Conservation (phyloP, 176 grass and related monocot genomes). For the Microstegium vimineum region DNA sequence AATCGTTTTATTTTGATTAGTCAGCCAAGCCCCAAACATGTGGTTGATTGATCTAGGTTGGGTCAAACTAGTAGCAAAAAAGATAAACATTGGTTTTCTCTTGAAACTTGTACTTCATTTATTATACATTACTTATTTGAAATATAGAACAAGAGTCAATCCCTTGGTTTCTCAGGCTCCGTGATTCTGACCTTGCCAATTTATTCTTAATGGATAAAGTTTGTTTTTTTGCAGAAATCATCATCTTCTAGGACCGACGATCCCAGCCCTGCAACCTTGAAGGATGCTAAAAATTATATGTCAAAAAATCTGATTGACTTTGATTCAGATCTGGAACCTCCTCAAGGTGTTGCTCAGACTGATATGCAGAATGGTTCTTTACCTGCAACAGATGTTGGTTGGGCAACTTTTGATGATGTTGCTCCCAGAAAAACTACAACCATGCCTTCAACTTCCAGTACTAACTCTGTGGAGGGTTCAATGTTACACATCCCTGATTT, state of each 20-base stretch:
- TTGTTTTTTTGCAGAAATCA: conserved; percentile 18
- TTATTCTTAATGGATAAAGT: neutral
- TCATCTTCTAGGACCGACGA: conserved; percentile 14
- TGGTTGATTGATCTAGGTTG: no score
- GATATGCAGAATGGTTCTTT: conserved; percentile 1
- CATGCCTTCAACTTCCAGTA: conserved; percentile 14
- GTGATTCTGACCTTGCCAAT: neutral
- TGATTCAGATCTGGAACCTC: conserved; percentile 40
- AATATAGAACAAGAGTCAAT: neutral
- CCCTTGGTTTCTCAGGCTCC: neutral
- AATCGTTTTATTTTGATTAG: no score
- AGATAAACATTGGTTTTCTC: no score
- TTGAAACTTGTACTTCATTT: no score
- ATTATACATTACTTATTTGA: no score
- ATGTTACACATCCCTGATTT: conserved; percentile 19
- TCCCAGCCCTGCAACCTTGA: neutral
- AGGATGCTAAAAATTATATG: conserved; percentile 24
- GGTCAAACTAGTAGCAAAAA: no score
- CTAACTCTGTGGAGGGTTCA: conserved; percentile 29
- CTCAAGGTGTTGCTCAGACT: neutral
- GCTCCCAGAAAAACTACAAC: conserved; percentile 13
- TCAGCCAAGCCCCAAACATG: no score
- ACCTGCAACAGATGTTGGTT: conserved; percentile 36
- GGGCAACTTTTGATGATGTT: conserved; percentile 58
- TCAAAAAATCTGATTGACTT: conserved; percentile 63